These are phyloP conservation scores for Gastroboletus turbinatus DNA, from an alignment of 1,284 basidiomycete species.

Conservation along the genomic window DNA sequence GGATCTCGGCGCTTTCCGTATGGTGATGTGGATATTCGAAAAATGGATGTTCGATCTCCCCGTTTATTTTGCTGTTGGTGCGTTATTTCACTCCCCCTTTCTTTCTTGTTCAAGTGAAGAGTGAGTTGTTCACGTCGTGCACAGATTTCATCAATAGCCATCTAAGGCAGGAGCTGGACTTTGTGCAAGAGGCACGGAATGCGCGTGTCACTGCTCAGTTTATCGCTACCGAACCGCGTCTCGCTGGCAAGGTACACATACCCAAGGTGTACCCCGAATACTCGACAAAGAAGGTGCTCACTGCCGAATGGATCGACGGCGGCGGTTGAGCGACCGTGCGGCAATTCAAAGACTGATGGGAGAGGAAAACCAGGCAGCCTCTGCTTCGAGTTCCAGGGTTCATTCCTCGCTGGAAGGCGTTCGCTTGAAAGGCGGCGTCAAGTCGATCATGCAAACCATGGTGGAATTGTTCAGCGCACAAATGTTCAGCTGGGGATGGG, in stretches of 20 bases:
- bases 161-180: conserved; percentile 80
- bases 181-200: conserved; percentile 72
- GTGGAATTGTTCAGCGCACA: conserved; percentile 80
- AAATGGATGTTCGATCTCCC: conserved; percentile 76
- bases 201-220: conserved; percentile 58
- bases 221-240: conserved; percentile 61
- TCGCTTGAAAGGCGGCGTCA: conserved; percentile 60
- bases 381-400: conserved; percentile 2
- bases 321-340: conserved; percentile 68
- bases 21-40: conserved; percentile 76
- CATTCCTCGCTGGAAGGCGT: conserved; percentile 25
- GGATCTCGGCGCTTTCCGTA: conserved; percentile 67
- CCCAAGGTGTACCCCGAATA: conserved; percentile 75
- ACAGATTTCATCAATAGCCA: conserved; percentile 80
- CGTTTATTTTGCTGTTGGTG: conserved; percentile 71
- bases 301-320: conserved; percentile 87
- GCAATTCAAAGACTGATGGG: conserved; percentile 60
- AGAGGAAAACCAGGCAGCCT: conserved; percentile 33
- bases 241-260: conserved; percentile 73
- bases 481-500: conserved; percentile 89
- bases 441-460: conserved; percentile 75
- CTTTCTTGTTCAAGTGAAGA: neutral
- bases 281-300: conserved; percentile 77
- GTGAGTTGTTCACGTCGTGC: neutral
- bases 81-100: conserved; percentile 19